phyloP scores from a whole-genome alignment of 2,329 filamentous ascomycete genomes.

The Cryphonectria nitschkei region DNA sequence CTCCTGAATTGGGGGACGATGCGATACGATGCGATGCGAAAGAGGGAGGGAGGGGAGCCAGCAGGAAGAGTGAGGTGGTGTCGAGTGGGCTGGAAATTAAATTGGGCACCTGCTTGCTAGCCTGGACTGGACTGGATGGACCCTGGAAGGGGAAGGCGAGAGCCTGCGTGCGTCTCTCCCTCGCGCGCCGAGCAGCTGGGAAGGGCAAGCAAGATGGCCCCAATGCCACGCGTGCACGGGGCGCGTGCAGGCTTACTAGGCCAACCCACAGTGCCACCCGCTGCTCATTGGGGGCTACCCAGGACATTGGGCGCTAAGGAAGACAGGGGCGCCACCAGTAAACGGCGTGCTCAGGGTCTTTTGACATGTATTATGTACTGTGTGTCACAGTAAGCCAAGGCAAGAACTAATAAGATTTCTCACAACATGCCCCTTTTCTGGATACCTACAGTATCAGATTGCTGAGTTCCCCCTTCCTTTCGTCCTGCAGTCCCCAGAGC shows the following conservation, averaged over 20 bases:
- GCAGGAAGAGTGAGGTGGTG: constrained; percentile 15
- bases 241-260: constrained; percentile 4
- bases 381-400: background rate
- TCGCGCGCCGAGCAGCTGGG: constrained; percentile 15
- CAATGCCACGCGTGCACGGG: constrained; percentile 16
- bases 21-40: background rate
- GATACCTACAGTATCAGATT: background rate
- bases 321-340: background rate
- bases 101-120: constrained; percentile 20
- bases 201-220: background rate
- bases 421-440: background rate
- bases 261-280: background rate
- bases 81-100: constrained; percentile 25
- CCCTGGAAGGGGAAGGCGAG: constrained; percentile 12
- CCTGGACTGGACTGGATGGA: background rate
- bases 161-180: constrained; percentile 3
- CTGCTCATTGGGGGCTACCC: background rate
- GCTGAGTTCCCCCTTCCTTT: background rate
- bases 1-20: constrained; percentile 11
- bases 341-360: background rate
- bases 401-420: background rate
- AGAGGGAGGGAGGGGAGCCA: constrained; percentile 9
- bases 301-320: background rate
- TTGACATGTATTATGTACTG: background rate
- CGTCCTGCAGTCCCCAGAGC: background rate